Conservation (phyloP, 768 basidiomycete species). For the Pleurotus tuoliensis region DNA sequence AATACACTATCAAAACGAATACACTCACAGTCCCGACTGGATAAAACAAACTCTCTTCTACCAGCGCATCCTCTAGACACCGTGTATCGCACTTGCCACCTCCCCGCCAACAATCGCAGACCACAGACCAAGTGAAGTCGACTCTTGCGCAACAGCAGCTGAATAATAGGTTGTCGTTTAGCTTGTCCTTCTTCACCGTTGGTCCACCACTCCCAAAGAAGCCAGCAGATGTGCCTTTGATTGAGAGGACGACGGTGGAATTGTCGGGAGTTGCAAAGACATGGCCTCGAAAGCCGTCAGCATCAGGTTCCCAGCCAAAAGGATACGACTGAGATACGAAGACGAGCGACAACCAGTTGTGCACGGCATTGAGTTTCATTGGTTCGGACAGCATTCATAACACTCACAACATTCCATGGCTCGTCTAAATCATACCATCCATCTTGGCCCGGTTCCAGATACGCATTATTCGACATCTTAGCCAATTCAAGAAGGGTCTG, state of each 20-base stretch:
- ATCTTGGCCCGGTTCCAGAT: slow-evolving; percentile 55
- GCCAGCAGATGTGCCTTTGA: slow-evolving; percentile 91
- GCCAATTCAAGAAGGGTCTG: slow-evolving; percentile 78
- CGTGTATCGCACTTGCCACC: slow-evolving; percentile 78
- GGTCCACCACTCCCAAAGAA: slow-evolving; percentile 72
- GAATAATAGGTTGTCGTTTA: slow-evolving; percentile 92
- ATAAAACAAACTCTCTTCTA: slow-evolving; percentile 84
- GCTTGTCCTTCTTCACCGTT: slow-evolving; percentile 87
- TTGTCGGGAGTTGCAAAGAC: slow-evolving; percentile 86
- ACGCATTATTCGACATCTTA: slow-evolving; percentile 96
- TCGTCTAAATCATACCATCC: slow-evolving; percentile 77
- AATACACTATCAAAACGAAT: background rate
- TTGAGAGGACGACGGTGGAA: slow-evolving; percentile 76
- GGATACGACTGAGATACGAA: slow-evolving; percentile 53
- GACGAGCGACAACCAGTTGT: no score
- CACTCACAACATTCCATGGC: slow-evolving; percentile 56
- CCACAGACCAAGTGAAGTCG: slow-evolving; percentile 91
- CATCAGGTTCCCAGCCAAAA: slow-evolving; percentile 89
- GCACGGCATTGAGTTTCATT: no score
- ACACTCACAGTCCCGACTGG: slow-evolving; percentile 77
- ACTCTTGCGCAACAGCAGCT: slow-evolving; percentile 93
- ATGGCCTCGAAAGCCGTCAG: slow-evolving; percentile 87
- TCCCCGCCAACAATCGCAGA: slow-evolving; percentile 83
- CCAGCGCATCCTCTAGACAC: slow-evolving; percentile 73
- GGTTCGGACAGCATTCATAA: no score